Base-by-base conservation (phyloP, 352 stramenopile genomes). In the Phytophthora aleatoria region DNA sequence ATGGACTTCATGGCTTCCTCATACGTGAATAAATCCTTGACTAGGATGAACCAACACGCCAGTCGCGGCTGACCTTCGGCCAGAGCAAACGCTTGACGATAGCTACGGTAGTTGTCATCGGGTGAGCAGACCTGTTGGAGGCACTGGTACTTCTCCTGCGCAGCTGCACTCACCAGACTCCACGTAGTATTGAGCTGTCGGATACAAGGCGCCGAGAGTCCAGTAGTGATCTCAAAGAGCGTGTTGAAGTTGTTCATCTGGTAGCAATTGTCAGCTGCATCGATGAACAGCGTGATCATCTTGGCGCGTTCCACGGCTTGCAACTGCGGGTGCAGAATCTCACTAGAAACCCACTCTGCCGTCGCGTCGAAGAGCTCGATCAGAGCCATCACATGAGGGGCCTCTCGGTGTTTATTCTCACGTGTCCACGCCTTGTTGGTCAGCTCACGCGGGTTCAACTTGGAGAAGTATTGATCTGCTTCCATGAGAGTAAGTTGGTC, bases 221-320 rank as follows among this genome's bases (percentile, higher is more conserved):
- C 88, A 24, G 83, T 94, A 13, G 79, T 81, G 53, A 96, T 73
- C 69, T 94, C 86, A 47, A 94, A 94, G 9, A 94, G 63, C n/a
- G 86, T 90, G 66, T 96, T 95, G 54, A 96, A 96, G 73, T 94
- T 96, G 74, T 94, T 92, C 71, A 96, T 81, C 51, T 90, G 84
- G 53, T 90, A 82, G 64, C 88, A 95, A 26, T 87, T 83, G 41
- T 95, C 85, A 0, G 83, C 88, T 16, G 80, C 82, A 51, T 96
- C 88, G 43, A 96, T 92, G 55, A 96, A 96, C 10, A 94, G 72
- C 52, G 81, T 80, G 54, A 96, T 87, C 48, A 96, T 73, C 59
- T 92, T 92, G 15, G 86, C 86, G 16, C 88, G 86, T 57, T 95
- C 84, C 6, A 81, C 78, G 0, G 86, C 83, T 49, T 96, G 85